These are phyloP conservation scores for Penicillium flavigenum DNA, from an alignment of 495 filamentous ascomycete genomes.

Conservation along the genomic window DNA sequence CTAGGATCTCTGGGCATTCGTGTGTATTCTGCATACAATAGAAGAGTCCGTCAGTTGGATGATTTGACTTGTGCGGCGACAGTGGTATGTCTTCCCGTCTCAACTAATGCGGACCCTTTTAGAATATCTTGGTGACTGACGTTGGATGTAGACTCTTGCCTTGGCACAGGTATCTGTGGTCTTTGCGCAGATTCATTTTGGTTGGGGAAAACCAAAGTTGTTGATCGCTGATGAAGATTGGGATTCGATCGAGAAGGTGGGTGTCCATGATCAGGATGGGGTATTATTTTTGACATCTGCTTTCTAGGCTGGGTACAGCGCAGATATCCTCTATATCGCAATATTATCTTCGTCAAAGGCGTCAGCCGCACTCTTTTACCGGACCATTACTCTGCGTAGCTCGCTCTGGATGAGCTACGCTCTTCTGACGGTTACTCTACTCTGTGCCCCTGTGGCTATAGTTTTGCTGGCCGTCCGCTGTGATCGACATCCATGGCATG, in stretches of 20 bases:
- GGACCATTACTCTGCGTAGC: slow-evolving; percentile 15
- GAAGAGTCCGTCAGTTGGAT: slow-evolving; percentile 16
- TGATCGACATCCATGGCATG: slow-evolving; percentile 18
- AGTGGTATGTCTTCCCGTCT: slow-evolving; percentile 3
- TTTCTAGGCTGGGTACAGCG: slow-evolving; percentile 9
- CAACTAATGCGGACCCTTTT: not conserved
- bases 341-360: slow-evolving; percentile 17
- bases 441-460: slow-evolving; percentile 14
- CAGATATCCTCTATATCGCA: slow-evolving; percentile 21
- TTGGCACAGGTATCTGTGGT: slow-evolving; percentile 14
- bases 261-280: no score
- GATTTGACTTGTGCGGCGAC: slow-evolving; percentile 20
- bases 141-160: slow-evolving; percentile 18
- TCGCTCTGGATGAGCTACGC: slow-evolving; percentile 20
- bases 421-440: slow-evolving; percentile 8
- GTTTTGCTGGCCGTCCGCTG: slow-evolving; percentile 22
- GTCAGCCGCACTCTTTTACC: slow-evolving; percentile 20
- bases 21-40: slow-evolving; percentile 20
- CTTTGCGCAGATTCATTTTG: slow-evolving; percentile 18
- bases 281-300: not conserved
- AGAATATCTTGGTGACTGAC: not conserved
- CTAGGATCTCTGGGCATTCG: slow-evolving; percentile 22
- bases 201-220: slow-evolving; percentile 18
- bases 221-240: slow-evolving; percentile 4
- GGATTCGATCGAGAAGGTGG: slow-evolving; percentile 11